Conservation (phyloP, 176 grass and related monocot genomes). For the Tillandsia fasciculata region DNA sequence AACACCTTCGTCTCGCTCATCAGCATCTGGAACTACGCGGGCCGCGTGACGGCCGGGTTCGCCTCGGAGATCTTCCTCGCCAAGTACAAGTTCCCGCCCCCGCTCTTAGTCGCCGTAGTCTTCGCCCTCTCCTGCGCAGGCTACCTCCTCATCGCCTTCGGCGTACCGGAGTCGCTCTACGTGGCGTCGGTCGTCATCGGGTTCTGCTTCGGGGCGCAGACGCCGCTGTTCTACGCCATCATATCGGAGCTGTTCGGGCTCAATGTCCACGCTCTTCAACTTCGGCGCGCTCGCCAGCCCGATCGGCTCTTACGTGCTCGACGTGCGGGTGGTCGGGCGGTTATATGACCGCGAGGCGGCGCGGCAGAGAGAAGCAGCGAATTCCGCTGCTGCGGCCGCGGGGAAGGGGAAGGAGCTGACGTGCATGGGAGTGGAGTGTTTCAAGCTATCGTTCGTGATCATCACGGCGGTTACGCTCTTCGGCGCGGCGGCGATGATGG, state of each 20-base stretch:
- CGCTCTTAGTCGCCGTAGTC: slow-evolving; percentile 40
- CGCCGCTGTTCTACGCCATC: slow-evolving; percentile 68
- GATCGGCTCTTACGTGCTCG: slow-evolving; percentile 53
- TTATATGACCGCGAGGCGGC: slow-evolving; percentile 53
- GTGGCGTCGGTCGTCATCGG: slow-evolving; percentile 39
- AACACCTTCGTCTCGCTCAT: slow-evolving; percentile 70
- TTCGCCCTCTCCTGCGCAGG: slow-evolving; percentile 53
- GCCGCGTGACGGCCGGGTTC: slow-evolving; percentile 47
- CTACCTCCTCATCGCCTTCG: slow-evolving; percentile 72
- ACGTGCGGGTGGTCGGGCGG: slow-evolving; percentile 40
- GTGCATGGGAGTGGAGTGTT: slow-evolving; percentile 58
- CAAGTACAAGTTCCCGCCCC: slow-evolving; percentile 47
- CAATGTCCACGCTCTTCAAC: slow-evolving; percentile 76
- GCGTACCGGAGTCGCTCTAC: slow-evolving; percentile 43
- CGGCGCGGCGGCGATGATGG: slow-evolving; percentile 34
- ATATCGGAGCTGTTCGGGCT: slow-evolving; percentile 77
- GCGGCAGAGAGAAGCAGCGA: slow-evolving; percentile 26
- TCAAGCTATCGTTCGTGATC: slow-evolving; percentile 45
- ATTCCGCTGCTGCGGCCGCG: neutral
- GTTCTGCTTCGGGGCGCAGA: slow-evolving; percentile 72
- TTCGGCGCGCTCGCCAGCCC: slow-evolving; percentile 61
- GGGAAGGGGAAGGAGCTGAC: slow-evolving; percentile 21
- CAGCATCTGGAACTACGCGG: slow-evolving; percentile 88
- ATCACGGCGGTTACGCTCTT: slow-evolving; percentile 42
- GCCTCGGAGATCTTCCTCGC: slow-evolving; percentile 38